Evolutionary conservation across 2,329 filamentous ascomycete genomes (phyloP).

Genomic region (Aspergillus costaricaensis): DNA sequence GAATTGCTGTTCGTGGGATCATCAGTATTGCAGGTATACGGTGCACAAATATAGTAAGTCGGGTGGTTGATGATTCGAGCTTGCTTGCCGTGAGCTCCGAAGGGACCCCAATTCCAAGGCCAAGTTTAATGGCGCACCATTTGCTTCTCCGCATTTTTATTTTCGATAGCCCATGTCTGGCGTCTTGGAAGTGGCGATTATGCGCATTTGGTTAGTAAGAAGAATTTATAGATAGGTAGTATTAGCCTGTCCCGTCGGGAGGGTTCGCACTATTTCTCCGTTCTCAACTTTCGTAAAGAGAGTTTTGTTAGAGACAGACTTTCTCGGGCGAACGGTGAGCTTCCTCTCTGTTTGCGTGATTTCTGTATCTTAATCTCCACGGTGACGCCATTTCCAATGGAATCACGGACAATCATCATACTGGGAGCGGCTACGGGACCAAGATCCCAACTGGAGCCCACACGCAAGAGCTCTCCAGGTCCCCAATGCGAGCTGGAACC

Average conservation of each 20-base stretch:
- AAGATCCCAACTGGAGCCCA: constrained; percentile 19
- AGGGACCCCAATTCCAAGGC: background rate
- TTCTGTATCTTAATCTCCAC: background rate
- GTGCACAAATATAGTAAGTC: no score
- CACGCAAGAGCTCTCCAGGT: constrained; percentile 4
- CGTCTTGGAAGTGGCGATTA: background rate
- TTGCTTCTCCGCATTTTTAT: background rate
- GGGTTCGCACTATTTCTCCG: constrained; percentile 8
- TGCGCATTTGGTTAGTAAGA: background rate
- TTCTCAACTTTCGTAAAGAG: constrained; percentile 3
- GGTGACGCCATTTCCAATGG: constrained; percentile 4
- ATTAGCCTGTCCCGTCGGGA: constrained; percentile 7
- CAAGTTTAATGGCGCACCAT: background rate
- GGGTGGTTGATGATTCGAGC: no score
- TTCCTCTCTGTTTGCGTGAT: background rate
- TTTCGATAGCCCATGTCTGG: background rate
- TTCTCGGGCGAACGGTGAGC: background rate
- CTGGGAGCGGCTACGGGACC: constrained; percentile 8
- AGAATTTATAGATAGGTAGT: background rate
- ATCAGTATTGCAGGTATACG: background rate
- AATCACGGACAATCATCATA: background rate
- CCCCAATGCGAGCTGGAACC: constrained; percentile 6
- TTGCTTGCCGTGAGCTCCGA: background rate
- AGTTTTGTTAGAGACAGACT: constrained; percentile 2
- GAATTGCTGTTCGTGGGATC: background rate